Conservation (phyloP, 768 basidiomycete species). For the Tylopilus sp. region DNA sequence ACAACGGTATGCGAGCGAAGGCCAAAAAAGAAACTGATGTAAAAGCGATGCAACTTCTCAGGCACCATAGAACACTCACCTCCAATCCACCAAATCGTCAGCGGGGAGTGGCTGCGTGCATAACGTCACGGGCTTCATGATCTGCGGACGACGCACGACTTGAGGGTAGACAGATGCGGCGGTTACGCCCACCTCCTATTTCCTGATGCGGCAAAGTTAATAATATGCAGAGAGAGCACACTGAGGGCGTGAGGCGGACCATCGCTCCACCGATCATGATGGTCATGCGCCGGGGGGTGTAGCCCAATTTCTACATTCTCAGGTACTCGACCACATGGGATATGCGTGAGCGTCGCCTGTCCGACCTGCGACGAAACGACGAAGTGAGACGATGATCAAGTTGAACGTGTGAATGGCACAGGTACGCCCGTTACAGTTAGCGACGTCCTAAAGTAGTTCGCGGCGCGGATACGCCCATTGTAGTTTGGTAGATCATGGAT, state of each 20-base stretch:
- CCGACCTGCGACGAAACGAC: neutral
- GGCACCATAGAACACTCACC: neutral
- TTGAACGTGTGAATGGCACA: neutral
- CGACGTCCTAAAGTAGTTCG: too few species aligned
- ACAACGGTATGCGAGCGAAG: neutral
- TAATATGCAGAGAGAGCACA: neutral
- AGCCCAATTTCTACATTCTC: neutral
- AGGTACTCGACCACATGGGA: neutral
- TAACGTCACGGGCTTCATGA: conserved; percentile 5
- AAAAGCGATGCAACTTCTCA: neutral
- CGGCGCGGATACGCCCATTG: neutral
- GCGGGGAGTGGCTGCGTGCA: neutral
- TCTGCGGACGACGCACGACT: neutral
- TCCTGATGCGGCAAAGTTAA: neutral
- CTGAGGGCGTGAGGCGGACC: neutral
- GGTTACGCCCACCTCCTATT: neutral
- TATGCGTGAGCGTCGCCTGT: neutral
- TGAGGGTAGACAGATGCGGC: too few species aligned
- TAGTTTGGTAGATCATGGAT: neutral
- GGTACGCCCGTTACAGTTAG: neutral
- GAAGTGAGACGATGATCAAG: neutral
- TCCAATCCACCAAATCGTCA: neutral
- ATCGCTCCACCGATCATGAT: neutral
- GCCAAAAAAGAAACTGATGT: neutral
- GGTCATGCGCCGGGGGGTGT: neutral